Base-by-base conservation (phyloP, 441 rosid species). In the Mallotus japonicus region DNA sequence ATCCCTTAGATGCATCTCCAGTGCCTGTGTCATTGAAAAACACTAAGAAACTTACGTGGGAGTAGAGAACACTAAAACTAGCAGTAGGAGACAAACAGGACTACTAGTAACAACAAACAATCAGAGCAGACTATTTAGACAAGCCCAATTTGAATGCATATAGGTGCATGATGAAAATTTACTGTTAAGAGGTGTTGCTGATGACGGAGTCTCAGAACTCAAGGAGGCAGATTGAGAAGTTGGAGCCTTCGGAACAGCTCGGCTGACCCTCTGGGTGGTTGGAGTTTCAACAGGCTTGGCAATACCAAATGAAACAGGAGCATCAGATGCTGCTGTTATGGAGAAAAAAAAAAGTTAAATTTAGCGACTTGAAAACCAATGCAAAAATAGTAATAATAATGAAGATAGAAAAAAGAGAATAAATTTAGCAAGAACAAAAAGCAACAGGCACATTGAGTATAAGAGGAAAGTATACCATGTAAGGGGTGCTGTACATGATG, bases 241-340 rank as follows among this genome's bases (percentile, higher is more conserved):
- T 67, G 93, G 93, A 84, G 87, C 87, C 81, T 93, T 94, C 0
- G 96, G 97, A 85, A 93, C 84, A 82, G 81, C 78, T 75, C 82
- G 87, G 72, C 37, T 54, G 79, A 76, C 80, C 81, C 87, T 81
- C 76, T 80, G 87, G 66, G 82, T 16, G 62, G 82, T 32, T 9
- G 85, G 20, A 5, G 81, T 49, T 67, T 88, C 95, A 71, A 78
- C 73, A 46, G 82, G 85, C 81, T 79, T 87, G 62, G 85, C 59
- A 65, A 69, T 40, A 70, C 79, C 73, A 20, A 83, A 70, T 70
- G 80, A 75, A 77, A 71, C 80, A 5, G 84, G 81, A 9, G 79
- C 86, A 84, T 83, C 86, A 64, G 93, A 74, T 67, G 77, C 76
- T 81, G 89, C 96, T 86, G 72, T 28, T 13, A 80, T 67, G 40